Evolutionary conservation across 768 basidiomycete species (phyloP).

Genomic region (Lactifluus piperatus): DNA sequence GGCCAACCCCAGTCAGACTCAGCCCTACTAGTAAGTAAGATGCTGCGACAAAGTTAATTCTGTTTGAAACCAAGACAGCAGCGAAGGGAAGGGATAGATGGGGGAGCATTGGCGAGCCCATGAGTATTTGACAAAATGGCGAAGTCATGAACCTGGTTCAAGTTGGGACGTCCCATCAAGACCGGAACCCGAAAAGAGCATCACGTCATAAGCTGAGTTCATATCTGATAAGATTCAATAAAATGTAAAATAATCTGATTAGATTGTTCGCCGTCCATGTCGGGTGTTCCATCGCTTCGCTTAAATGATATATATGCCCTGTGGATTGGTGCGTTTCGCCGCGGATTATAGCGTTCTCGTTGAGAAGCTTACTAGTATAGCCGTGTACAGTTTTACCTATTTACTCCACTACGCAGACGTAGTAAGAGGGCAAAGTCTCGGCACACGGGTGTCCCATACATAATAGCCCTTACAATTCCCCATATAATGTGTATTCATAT

Average conservation of each 20-base stretch:
- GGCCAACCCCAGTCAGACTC: not conserved
- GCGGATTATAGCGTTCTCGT: too few relatives aligned
- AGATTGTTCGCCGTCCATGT: not conserved
- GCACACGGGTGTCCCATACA: too few relatives aligned
- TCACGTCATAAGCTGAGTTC: not conserved
- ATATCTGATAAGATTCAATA: slow-evolving; percentile 6
- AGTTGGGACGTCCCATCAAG: too few relatives aligned
- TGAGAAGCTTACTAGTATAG: too few relatives aligned
- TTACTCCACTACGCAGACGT: too few relatives aligned
- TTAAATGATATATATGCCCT: too few relatives aligned
- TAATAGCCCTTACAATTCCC: too few relatives aligned
- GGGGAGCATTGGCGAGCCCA: not conserved
- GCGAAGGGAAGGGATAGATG: not conserved
- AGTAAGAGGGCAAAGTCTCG: too few relatives aligned
- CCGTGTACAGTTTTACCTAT: too few relatives aligned
- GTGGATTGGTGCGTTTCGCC: too few relatives aligned
- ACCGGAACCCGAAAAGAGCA: not conserved
- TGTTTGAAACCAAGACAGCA: not conserved
- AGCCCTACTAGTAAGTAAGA: not conserved
- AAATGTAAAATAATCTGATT: not conserved
- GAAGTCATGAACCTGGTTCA: too few relatives aligned
- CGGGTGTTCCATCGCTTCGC: not conserved
- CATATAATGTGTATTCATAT: too few relatives aligned
- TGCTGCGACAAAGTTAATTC: not conserved
- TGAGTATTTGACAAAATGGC: not conserved